These are phyloP conservation scores for Linum trigynum DNA, from an alignment of 345 rosid genomes.

Conservation along the genomic window DNA sequence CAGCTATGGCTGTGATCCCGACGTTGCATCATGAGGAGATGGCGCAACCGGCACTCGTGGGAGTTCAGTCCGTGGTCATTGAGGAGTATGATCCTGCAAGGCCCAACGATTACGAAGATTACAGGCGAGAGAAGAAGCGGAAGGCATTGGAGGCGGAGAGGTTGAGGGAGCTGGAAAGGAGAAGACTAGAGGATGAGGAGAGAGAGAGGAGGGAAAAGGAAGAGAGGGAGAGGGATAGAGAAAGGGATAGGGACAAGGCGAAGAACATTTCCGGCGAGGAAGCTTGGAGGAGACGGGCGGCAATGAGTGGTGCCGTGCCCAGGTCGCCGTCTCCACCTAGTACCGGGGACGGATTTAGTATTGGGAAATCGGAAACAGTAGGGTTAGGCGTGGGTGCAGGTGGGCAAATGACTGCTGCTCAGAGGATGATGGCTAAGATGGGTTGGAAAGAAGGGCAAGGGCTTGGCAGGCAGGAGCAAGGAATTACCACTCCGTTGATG, in stretches of 20 bases:
- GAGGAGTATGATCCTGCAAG: slow-evolving; percentile 96
- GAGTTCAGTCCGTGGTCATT: slow-evolving; percentile 59
- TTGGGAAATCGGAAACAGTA: slow-evolving; percentile 77
- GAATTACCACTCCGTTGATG: slow-evolving; percentile 93
- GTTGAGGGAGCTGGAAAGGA: slow-evolving; percentile 67
- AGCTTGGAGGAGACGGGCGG: slow-evolving; percentile 93
- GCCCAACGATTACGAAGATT: slow-evolving; percentile 94
- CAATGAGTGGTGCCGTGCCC: slow-evolving; percentile 62
- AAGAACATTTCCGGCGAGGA: slow-evolving; percentile 84
- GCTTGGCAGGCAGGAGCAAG: slow-evolving; percentile 90
- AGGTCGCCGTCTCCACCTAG: slow-evolving; percentile 74
- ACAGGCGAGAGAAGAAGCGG: slow-evolving; percentile 61
- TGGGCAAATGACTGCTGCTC: slow-evolving; percentile 99
- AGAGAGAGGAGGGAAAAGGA: slow-evolving; percentile 44
- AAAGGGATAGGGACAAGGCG: slow-evolving; percentile 21
- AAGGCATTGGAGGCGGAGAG: slow-evolving; percentile 72
- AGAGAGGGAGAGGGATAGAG: slow-evolving; percentile 40
- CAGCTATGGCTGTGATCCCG: slow-evolving; percentile 2
- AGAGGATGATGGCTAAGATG: slow-evolving; percentile 99
- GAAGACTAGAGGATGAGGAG: slow-evolving; percentile 78
- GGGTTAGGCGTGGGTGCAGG: slow-evolving; percentile 96
- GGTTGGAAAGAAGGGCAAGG: slow-evolving; percentile 99
- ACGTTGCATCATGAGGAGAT: slow-evolving; percentile 15
- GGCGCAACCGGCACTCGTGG: slow-evolving; percentile 63
- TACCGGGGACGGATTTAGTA: slow-evolving; percentile 46